phyloP scores from a whole-genome alignment of 192 early-diverging fungal species.

The Coemansia reversa region DNA sequence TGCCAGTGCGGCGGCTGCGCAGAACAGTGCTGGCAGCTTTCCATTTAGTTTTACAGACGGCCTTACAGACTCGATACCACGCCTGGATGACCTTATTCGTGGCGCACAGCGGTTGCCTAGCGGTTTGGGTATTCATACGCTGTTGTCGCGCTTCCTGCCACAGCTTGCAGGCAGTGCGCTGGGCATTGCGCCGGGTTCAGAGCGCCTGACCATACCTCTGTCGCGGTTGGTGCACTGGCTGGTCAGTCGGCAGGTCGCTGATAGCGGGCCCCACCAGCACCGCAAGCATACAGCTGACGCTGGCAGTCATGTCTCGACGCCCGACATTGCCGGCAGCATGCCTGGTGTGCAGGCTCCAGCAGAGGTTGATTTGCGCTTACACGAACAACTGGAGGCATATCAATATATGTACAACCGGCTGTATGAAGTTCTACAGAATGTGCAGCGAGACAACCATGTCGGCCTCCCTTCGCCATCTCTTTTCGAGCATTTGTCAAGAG shows the following conservation, averaged over 20 bases:
- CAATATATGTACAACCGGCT: constrained; percentile 65
- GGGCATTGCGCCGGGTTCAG: constrained; percentile 25
- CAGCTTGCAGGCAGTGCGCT: constrained; percentile 28
- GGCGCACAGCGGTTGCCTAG: constrained; percentile 33
- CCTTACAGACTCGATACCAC: constrained; percentile 42
- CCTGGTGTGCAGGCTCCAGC: neutral
- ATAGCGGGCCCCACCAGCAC: constrained; percentile 16
- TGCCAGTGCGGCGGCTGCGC: neutral
- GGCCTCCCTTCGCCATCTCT: constrained; percentile 33
- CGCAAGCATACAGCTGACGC: constrained; percentile 4
- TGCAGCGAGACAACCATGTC: constrained; percentile 58
- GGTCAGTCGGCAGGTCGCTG: constrained; percentile 16
- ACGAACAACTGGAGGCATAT: constrained; percentile 50
- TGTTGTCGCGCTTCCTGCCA: constrained; percentile 46
- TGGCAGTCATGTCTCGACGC: constrained; percentile 23
- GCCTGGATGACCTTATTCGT: constrained; percentile 36
- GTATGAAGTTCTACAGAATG: constrained; percentile 65
- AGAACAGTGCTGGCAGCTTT: constrained; percentile 11
- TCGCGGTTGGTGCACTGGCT: constrained; percentile 43
- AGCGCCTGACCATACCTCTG: constrained; percentile 43
- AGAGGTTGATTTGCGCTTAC: constrained; percentile 14
- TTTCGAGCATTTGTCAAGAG: constrained; percentile 35
- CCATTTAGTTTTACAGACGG: constrained; percentile 32
- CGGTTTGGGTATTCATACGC: constrained; percentile 37
- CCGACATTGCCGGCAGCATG: constrained; percentile 1